Conservation (phyloP, 139 green algal genomes). For the Closterium sp. region DNA sequence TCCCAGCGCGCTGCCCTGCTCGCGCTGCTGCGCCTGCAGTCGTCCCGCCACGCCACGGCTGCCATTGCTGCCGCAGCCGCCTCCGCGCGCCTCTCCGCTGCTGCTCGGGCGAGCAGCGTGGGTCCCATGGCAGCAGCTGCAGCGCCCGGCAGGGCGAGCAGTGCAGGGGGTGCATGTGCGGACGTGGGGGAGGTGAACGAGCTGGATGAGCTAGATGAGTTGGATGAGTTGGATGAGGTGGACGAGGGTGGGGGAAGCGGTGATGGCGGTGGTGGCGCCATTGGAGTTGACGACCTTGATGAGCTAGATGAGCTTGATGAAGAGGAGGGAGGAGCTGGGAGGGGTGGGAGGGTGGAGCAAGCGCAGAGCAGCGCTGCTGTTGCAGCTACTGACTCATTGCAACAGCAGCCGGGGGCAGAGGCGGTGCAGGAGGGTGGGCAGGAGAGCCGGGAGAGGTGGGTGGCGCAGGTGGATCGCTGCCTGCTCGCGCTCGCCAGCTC, state of each 20-base stretch:
- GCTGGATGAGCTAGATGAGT: neutral
- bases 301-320: neutral
- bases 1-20: conserved; percentile 5
- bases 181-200: neutral
- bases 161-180: neutral
- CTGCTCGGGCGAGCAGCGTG: neutral
- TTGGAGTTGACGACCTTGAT: neutral
- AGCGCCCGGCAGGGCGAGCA: neutral
- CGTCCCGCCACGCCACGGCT: conserved; percentile 10
- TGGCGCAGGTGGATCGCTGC: neutral
- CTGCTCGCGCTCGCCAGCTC: neutral
- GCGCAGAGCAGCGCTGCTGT: too few species aligned
- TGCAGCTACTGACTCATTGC: too few species aligned
- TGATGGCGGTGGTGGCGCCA: too few species aligned
- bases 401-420: too few species aligned
- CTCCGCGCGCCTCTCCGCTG: neutral
- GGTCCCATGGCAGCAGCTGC: too few species aligned
- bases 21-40: conserved; percentile 6
- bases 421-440: neutral
- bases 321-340: neutral
- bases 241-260: neutral
- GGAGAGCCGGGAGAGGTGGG: neutral
- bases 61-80: conserved; percentile 14
- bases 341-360: neutral
- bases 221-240: neutral